Evolutionary conservation across 2,329 filamentous ascomycete genomes (phyloP), one percentile per base, ranked within the genome.

Genomic region (Calonectria hongkongensis): DNA sequence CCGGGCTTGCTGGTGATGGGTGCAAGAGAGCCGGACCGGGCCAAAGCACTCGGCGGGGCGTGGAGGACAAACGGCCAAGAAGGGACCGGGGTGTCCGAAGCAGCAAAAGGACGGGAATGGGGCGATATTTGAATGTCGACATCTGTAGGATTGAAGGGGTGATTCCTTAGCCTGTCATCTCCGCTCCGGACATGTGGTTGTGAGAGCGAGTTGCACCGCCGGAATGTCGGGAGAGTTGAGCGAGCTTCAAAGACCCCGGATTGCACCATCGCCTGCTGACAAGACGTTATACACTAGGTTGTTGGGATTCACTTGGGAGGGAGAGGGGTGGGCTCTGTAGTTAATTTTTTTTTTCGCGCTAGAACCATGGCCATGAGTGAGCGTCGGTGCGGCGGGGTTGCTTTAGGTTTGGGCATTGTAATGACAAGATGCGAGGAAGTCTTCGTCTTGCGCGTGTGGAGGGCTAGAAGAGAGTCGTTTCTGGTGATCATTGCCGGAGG

Each of bases 191-290:
- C 54, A 28, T 30, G 54, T 27, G 36, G 58, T 54, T 64, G 39
- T 15, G 60, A 30, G 60, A 33, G 66, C 43, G 41, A 65, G 50
- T 72, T 39, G 33, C 65, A 68, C 58, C 25, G 48, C 68, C 68
- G 70, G 67, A 72, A 75, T 74, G 66, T 71, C 71, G 72, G 73
- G 68, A 75, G 48, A 66, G 43, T 63, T 68, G 58, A 10, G 27
- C 48, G 70, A 76, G 66, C 70, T 68, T 74, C 79, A 67, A 71
- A 64, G 66, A 76, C 76, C 76, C 77, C 74, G 72, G 75, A 80
- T 80, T 80, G 78, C 79, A 80, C 77, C 79, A 80, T 80, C 58
- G 65, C 39, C 70, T 71, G 76, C 77, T 80, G 77, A 79, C 77
- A 80, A 80, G 79, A 75, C 76, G 79, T 79, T 75, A 79, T 80